Percentiles rank a stretch among this genome's conserved stretches.
Evolutionary conservation across 306 rosid genomes (phyloP).

Genomic region (Astragalus membranaceus): DNA sequence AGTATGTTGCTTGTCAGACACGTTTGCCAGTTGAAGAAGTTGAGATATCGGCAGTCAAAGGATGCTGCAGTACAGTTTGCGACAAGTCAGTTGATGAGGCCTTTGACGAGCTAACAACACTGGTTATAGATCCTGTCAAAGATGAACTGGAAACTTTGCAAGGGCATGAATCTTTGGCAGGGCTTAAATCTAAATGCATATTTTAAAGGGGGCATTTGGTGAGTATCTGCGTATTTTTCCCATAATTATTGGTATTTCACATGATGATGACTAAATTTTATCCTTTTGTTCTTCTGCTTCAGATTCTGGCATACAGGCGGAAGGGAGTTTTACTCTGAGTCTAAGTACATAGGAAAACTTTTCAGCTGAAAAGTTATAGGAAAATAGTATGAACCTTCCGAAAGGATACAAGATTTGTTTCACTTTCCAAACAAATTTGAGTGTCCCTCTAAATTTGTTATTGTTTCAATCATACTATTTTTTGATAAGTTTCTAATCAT

Average conservation of each 20-base stretch:
- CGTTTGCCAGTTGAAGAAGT: slow-evolving; percentile 55
- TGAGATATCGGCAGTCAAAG: slow-evolving; percentile 53
- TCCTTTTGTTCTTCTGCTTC: slow-evolving; percentile 29
- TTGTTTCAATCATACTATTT: no score
- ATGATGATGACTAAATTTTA: neutral
- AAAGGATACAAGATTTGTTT: neutral
- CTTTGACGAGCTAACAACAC: slow-evolving; percentile 26
- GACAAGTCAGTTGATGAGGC: slow-evolving; percentile 26
- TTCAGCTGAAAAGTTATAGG: neutral
- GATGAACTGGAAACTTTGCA: slow-evolving; percentile 54
- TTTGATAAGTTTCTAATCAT: no score
- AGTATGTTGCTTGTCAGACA: slow-evolving; percentile 61
- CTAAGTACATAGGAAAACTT: no score
- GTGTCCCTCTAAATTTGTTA: neutral
- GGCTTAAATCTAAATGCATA: slow-evolving; percentile 47
- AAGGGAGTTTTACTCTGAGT: neutral
- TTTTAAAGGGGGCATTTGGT: slow-evolving; percentile 52
- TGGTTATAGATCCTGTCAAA: slow-evolving; percentile 39
- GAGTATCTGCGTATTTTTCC: slow-evolving; percentile 13
- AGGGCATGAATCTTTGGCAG: slow-evolving; percentile 54
- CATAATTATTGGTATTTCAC: neutral
- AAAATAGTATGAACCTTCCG: neutral
- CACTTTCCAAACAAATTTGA: neutral
- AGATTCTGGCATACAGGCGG: slow-evolving; percentile 69
- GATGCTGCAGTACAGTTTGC: slow-evolving; percentile 8